Conservation (phyloP, 495 filamentous ascomycete genomes). For the Echria macrotheca region DNA sequence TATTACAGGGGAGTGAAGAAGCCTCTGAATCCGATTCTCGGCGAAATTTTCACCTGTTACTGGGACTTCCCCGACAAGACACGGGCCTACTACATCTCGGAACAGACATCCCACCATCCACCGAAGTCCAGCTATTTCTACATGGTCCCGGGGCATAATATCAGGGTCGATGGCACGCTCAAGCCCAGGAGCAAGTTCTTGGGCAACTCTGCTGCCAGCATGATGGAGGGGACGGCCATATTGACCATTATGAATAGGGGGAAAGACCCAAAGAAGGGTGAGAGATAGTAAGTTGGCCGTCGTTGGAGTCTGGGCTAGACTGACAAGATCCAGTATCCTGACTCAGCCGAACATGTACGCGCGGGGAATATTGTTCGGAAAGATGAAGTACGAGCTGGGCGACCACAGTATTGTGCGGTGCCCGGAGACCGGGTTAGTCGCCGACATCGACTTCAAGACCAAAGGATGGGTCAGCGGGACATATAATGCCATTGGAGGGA, state of each 20-base stretch:
- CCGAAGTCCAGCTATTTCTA: slow-evolving; percentile 99
- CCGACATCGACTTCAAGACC: slow-evolving; percentile 96
- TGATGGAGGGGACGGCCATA: slow-evolving; percentile 96
- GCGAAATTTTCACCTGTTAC: slow-evolving; percentile 90
- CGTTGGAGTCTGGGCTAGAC: background rate
- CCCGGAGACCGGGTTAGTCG: slow-evolving; percentile 76
- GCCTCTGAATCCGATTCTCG: slow-evolving; percentile 92
- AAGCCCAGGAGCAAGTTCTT: slow-evolving; percentile 96
- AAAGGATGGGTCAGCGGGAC: slow-evolving; percentile 97
- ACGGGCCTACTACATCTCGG: slow-evolving; percentile 88
- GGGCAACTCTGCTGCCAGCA: slow-evolving; percentile 92
- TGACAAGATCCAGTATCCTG: slow-evolving; percentile 54
- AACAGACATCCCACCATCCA: slow-evolving; percentile 92
- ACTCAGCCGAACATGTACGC: slow-evolving; percentile 99
- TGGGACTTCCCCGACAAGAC: slow-evolving; percentile 90
- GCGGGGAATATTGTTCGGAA: slow-evolving; percentile 92
- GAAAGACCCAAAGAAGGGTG: slow-evolving; percentile 56
- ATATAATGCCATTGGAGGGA: slow-evolving; percentile 92
- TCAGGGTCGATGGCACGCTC: slow-evolving; percentile 90
- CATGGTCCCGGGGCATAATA: slow-evolving; percentile 91
- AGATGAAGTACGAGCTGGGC: slow-evolving; percentile 99
- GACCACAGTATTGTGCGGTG: slow-evolving; percentile 95
- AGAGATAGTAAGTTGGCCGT: slow-evolving; percentile 72
- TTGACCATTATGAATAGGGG: slow-evolving; percentile 77
- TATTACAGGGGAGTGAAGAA: slow-evolving; percentile 86